Conservation (phyloP, 805 yeast genomes). For the Yarrowia porcina region DNA sequence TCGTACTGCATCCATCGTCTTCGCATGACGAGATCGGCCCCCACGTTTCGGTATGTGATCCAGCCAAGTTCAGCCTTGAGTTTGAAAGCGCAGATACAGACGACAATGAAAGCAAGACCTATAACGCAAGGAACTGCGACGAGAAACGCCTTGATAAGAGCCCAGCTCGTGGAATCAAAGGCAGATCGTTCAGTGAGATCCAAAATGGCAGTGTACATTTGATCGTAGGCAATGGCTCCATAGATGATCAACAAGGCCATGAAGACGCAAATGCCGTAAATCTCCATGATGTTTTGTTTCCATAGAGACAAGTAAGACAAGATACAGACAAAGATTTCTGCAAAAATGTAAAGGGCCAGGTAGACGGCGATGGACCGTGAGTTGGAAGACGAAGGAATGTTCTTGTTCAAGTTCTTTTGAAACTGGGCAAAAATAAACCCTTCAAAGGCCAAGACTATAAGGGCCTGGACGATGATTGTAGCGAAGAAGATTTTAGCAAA, state of each 20-base stretch:
- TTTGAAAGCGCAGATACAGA: conserved; percentile 38
- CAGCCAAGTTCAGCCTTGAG: conserved; percentile 46
- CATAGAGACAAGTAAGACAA: conserved; percentile 43
- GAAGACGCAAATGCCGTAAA: conserved; percentile 42
- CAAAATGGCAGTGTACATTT: conserved; percentile 38
- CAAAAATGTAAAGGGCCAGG: conserved; percentile 49
- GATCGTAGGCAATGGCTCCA: conserved; percentile 48
- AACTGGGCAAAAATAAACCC: conserved; percentile 37
- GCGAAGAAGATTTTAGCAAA: not conserved
- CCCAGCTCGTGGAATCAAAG: conserved; percentile 29
- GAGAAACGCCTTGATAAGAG: conserved; percentile 39
- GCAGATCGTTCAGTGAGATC: conserved; percentile 27
- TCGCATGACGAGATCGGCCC: conserved; percentile 46
- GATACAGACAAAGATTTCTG: conserved; percentile 44
- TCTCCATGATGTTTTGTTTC: conserved; percentile 41
- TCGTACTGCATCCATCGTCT: conserved; percentile 39
- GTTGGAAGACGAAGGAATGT: conserved; percentile 29
- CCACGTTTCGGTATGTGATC: conserved; percentile 49
- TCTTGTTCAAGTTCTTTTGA: conserved; percentile 30
- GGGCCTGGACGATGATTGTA: not conserved
- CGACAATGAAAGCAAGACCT: conserved; percentile 40
- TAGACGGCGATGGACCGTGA: conserved; percentile 41
- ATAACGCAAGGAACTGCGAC: conserved; percentile 46
- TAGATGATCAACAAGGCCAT: conserved; percentile 46
- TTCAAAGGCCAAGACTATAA: conserved; percentile 35